A percentile compares a stretch with the other conserved stretches of the same genome.
phyloP scores from a whole-genome alignment of 2,329 filamentous ascomycete species.

The Macrophomina pseudophaseolina region DNA sequence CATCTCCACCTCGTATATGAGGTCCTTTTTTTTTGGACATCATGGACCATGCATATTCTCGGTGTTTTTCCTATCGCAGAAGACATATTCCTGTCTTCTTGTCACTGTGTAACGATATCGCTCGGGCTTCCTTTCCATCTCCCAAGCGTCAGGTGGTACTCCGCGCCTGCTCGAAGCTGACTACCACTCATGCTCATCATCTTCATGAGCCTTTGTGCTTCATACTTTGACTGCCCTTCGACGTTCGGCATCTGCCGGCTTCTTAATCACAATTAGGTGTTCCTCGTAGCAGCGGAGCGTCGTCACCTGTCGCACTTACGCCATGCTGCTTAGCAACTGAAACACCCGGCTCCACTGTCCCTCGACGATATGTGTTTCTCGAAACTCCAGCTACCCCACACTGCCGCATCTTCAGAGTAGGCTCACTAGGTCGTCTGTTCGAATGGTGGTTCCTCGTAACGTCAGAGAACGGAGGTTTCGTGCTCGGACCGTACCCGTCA shows the following conservation, averaged over 20 bases:
- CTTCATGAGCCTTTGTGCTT: not conserved
- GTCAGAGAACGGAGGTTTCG: not conserved
- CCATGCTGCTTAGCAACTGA: not conserved
- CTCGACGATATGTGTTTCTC: not conserved
- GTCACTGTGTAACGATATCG: not conserved
- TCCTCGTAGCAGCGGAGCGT: not conserved
- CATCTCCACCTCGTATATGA: not conserved
- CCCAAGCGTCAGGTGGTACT: not conserved
- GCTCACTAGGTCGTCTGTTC: not conserved
- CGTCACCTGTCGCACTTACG: not conserved
- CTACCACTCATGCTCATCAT: not conserved
- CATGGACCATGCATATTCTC: slow-evolving; percentile 2
- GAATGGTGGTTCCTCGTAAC: not conserved
- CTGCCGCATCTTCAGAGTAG: not conserved
- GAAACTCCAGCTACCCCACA: not conserved
- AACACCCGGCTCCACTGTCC: slow-evolving; percentile 10
- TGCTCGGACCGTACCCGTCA: not conserved
- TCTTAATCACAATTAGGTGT: not conserved
- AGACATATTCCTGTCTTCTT: not conserved
- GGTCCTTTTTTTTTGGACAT: not conserved
- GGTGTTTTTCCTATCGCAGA: not conserved
- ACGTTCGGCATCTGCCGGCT: not conserved
- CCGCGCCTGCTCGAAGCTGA: not conserved
- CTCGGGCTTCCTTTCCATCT: not conserved
- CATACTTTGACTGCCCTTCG: too few relatives aligned